Conservation (phyloP, 2,329 filamentous ascomycete genomes). For the Xylaria sp. region DNA sequence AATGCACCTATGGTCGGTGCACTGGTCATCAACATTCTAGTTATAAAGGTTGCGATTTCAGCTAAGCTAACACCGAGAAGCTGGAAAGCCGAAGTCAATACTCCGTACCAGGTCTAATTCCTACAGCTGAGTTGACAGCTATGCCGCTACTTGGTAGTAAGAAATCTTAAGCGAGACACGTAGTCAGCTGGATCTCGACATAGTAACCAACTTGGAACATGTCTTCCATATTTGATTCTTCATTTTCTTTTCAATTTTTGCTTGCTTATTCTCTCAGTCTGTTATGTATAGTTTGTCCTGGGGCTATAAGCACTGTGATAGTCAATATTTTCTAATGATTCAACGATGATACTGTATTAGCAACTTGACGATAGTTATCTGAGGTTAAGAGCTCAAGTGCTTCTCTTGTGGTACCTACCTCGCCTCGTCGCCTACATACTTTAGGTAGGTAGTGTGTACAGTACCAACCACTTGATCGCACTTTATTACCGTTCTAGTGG, state of each 20-base stretch:
- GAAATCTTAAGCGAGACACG: not conserved
- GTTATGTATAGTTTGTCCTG: not conserved
- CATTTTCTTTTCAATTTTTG: no score
- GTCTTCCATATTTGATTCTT: no score
- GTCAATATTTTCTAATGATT: not conserved
- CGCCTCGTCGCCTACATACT: no score
- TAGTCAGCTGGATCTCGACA: not conserved
- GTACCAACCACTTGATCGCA: slow-evolving; percentile 27
- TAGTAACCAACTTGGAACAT: not conserved
- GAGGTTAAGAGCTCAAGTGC: no score
- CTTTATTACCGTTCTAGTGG: slow-evolving; percentile 36
- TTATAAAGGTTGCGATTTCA: not conserved
- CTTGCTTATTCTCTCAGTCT: no score
- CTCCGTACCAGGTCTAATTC: not conserved
- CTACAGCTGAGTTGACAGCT: slow-evolving; percentile 15
- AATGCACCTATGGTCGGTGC: not conserved
- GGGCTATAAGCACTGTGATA: not conserved
- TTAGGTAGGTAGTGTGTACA: slow-evolving; percentile 21
- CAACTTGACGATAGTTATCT: not conserved
- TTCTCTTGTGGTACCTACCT: no score
- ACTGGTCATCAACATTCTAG: not conserved
- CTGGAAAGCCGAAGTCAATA: not conserved
- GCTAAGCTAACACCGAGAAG: not conserved
- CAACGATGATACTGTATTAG: not conserved
- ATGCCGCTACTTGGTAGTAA: not conserved